Conservation (phyloP, 2,329 filamentous ascomycete species). For the Leptographium galeiforme region DNA sequence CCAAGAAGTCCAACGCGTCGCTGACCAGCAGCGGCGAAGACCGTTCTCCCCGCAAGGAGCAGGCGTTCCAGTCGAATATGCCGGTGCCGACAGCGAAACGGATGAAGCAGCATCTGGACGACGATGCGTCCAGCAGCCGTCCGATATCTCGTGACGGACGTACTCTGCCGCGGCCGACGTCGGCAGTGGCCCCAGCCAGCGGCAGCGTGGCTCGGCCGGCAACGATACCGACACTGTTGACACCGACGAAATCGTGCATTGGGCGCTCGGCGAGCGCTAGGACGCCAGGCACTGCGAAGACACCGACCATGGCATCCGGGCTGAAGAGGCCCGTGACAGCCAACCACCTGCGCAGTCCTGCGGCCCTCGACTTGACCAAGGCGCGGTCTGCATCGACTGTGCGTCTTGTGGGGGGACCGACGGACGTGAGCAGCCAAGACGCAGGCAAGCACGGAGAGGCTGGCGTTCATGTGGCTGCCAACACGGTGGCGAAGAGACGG, state of each 20-base stretch:
- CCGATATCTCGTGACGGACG: slow-evolving; percentile 40
- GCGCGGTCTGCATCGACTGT: slow-evolving; percentile 12
- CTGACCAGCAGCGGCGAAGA: slow-evolving; percentile 14
- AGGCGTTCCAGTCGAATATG: slow-evolving; percentile 13
- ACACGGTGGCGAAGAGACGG: slow-evolving; percentile 23
- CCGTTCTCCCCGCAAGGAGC: slow-evolving; percentile 11
- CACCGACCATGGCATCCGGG: slow-evolving; percentile 24
- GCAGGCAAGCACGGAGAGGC: not conserved
- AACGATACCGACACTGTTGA: slow-evolving; percentile 48
- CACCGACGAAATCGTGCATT: slow-evolving; percentile 65
- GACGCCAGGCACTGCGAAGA: slow-evolving; percentile 25
- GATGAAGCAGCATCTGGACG: slow-evolving; percentile 49
- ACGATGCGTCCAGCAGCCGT: slow-evolving; percentile 56
- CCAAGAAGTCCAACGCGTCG: slow-evolving; percentile 14
- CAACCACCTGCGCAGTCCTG: slow-evolving; percentile 28
- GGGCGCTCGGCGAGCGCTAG: slow-evolving; percentile 45
- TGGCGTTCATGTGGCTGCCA: not conserved
- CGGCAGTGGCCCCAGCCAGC: slow-evolving; percentile 7
- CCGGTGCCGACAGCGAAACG: slow-evolving; percentile 50
- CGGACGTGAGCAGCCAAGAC: not conserved
- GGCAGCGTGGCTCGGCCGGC: slow-evolving; percentile 23
- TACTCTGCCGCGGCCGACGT: slow-evolving; percentile 27
- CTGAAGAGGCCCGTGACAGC: slow-evolving; percentile 38
- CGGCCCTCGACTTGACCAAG: slow-evolving; percentile 16
- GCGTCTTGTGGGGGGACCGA: not conserved